Base-by-base conservation (phyloP, 257 asterid species). In the Rhazya stricta region DNA sequence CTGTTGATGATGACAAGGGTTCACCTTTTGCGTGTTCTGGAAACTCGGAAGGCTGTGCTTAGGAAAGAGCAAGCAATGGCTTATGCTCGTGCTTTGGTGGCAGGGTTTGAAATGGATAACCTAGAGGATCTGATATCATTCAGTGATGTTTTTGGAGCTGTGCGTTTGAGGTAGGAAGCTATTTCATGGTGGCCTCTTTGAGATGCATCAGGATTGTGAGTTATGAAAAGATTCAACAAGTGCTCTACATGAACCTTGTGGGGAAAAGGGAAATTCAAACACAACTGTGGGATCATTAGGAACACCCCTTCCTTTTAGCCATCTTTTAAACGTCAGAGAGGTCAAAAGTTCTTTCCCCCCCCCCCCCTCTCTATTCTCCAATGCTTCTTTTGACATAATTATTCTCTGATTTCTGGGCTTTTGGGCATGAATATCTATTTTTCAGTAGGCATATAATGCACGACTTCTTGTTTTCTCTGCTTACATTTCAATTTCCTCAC, bases 61-160 rank as follows among this genome's bases (percentile, higher is more conserved):
- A 83, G 84, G 88, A 91, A 88, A 77, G 97, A 91, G 86, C 96
- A 90, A 78, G 96, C 95, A 36, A 91, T 91, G 97, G 96, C 97
- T 54, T 90, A 88, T 72, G 96, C 97, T 34, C 97, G 97, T n/a
- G 91, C 97, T 63, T 57, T 90, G 74, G 97, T 87, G 73, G 90
- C 90, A 19, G 97, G 97, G 2, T 91, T 84, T 50, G 95, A 88
- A 79, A 83, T 81, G 82, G 96, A 85, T 50, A 74, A 77, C 67
- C 67, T 91, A 25, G 86, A 88, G 16, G 93, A 90, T 74, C 90
- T 91, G 57, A 83, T 87, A 62, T 86, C 93, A 5, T 91, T 91
- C 78, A 66, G 91, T 57, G 91, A 91, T 79, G 90, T 88, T 72
- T 91, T 90, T 84, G 96, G 97, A 68, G 97, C 97, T 74, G 66